Evolutionary conservation across 805 yeast genomes (phyloP).

Genomic region (Candida nemodendra): DNA sequence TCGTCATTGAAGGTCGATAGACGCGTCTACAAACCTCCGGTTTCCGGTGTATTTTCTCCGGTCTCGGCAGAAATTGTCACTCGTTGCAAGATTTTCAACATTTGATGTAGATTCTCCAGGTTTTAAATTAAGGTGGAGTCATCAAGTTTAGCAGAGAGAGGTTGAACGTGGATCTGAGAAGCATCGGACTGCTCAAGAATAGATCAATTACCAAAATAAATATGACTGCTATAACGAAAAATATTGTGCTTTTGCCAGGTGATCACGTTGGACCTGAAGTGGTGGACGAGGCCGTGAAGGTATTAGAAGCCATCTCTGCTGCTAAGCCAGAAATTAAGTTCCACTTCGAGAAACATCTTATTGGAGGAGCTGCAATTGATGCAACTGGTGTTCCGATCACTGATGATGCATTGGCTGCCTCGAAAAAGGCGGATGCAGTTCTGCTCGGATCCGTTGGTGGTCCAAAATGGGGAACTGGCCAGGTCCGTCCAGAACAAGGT

Average conservation of each 20-base stretch:
- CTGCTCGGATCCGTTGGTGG: conserved; percentile 98
- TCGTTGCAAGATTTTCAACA: no score
- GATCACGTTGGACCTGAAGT: conserved; percentile 97
- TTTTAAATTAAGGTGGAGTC: no score
- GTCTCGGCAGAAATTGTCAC: no score
- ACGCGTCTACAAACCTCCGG: no score
- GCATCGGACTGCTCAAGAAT: no score
- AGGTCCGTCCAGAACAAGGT: conserved; percentile 97
- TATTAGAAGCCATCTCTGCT: conserved; percentile 72
- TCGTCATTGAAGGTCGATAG: no score
- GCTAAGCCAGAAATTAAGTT: conserved; percentile 59
- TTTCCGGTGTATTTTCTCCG: no score
- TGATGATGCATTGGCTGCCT: conserved; percentile 76
- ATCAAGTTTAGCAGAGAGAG: no score
- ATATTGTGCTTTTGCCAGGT: conserved; percentile 87
- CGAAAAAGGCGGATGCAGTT: conserved; percentile 91
- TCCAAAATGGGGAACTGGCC: conserved; percentile 98
- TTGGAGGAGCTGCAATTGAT: conserved; percentile 98
- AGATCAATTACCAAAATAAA: no score
- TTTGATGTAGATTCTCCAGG: no score
- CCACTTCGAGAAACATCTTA: conserved; percentile 77
- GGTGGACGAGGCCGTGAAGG: conserved; percentile 87
- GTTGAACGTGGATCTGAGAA: no score
- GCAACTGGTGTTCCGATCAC: conserved; percentile 93
- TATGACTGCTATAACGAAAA: conserved; percentile 42